Evolutionary conservation across 2,329 filamentous ascomycete species (phyloP).

Genomic region (Phyllosticta citribraziliensis): DNA sequence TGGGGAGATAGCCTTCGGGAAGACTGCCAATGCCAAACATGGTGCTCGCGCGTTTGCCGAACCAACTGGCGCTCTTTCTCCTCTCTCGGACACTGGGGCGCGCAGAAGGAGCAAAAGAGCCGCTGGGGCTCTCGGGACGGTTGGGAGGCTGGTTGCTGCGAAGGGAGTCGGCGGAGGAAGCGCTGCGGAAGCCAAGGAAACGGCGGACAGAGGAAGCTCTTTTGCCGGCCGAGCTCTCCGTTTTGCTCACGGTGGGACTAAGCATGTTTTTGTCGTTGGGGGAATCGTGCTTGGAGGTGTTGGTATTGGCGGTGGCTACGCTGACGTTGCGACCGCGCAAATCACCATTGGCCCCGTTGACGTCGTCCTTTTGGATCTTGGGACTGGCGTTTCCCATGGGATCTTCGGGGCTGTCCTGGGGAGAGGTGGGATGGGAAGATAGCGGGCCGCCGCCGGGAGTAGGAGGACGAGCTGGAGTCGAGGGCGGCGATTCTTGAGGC

Average conservation of each 20-base stretch:
- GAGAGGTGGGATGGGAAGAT: constrained; percentile 32
- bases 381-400: constrained; percentile 16
- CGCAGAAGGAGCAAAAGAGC: not conserved
- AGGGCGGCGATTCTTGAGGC: constrained; percentile 29
- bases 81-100: not conserved
- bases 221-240: constrained; percentile 17
- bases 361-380: constrained; percentile 22
- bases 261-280: constrained; percentile 7
- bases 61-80: constrained; percentile 31
- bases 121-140: constrained; percentile 23
- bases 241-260: constrained; percentile 16
- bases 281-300: not conserved
- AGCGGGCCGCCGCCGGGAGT: constrained; percentile 30
- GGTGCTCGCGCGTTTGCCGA: constrained; percentile 29
- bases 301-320: constrained; percentile 5
- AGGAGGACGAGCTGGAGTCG: constrained; percentile 25
- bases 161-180: constrained; percentile 27
- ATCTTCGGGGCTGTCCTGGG: constrained; percentile 11
- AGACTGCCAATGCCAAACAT: constrained; percentile 22
- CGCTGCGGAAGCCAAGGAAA: constrained; percentile 29
- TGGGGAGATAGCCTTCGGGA: constrained; percentile 16
- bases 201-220: constrained; percentile 32
- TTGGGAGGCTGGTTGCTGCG: constrained; percentile 6
- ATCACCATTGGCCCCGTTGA: constrained; percentile 6
- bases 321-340: constrained; percentile 6